Conservation (phyloP, 306 rosid genomes). For the Fragaria vesca region DNA sequence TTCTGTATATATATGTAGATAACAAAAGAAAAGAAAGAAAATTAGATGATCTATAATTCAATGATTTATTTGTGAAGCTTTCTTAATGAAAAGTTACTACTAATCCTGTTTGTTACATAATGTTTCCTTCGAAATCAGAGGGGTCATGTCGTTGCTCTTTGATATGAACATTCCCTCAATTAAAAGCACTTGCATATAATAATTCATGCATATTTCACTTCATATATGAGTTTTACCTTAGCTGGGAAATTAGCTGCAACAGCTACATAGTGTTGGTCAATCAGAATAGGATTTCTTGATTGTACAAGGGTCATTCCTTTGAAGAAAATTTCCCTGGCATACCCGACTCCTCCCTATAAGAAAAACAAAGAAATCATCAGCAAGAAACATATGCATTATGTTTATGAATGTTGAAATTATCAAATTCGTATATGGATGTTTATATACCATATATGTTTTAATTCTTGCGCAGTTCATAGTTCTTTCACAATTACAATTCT, state of each 20-base stretch:
- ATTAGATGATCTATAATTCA: background rate
- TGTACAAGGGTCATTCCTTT: background rate
- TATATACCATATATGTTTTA: slow-evolving; percentile 23
- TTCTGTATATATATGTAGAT: background rate
- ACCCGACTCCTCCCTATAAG: background rate
- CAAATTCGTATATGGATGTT: too few relatives aligned
- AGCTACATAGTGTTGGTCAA: background rate
- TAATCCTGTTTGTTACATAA: too few relatives aligned
- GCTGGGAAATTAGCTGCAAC: background rate
- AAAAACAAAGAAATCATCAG: background rate
- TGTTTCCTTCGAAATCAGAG: background rate
- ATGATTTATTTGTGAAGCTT: background rate
- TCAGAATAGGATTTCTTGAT: slow-evolving; percentile 5
- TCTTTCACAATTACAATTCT: slow-evolving; percentile 3
- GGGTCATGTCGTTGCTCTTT: background rate
- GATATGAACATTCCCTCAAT: background rate
- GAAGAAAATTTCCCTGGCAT: slow-evolving; percentile 7
- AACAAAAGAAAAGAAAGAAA: background rate
- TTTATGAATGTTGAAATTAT: background rate
- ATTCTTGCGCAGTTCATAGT: slow-evolving; percentile 24
- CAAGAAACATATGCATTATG: background rate
- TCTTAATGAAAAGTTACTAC: background rate
- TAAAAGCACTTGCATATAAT: background rate
- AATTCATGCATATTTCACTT: background rate
- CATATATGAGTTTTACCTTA: background rate